These are phyloP conservation scores for Hypomontagnella monticulosa DNA, from an alignment of 495 filamentous ascomycete species.

Conservation along the genomic window DNA sequence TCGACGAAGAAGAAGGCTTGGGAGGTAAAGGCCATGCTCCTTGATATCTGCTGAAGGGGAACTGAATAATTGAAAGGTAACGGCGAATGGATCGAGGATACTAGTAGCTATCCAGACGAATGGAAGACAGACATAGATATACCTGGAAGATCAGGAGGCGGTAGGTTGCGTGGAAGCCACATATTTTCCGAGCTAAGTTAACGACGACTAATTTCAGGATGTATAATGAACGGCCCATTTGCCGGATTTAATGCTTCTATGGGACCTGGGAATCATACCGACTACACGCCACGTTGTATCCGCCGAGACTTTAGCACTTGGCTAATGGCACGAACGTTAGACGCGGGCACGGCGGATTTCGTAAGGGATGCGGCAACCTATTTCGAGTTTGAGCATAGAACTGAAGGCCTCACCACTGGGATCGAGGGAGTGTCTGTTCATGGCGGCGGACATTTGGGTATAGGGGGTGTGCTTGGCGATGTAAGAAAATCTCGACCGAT, in stretches of 20 bases:
- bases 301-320: conserved; percentile 46
- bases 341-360: conserved; percentile 7
- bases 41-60: conserved; percentile 33
- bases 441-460: conserved; percentile 39
- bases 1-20: conserved; percentile 42
- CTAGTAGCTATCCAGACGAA: conserved; percentile 35
- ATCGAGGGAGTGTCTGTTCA: conserved; percentile 32
- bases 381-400: conserved; percentile 32
- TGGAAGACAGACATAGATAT: conserved; percentile 28
- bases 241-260: conserved; percentile 45
- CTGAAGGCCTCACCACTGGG: conserved; percentile 29
- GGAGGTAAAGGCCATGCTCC: conserved; percentile 36
- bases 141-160: conserved; percentile 42
- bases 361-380: conserved; percentile 28
- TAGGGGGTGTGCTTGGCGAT: conserved; percentile 44
- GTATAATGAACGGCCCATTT: conserved; percentile 50
- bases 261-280: conserved; percentile 45
- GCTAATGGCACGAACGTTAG: conserved; percentile 20
- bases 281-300: conserved; percentile 49
- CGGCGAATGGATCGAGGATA: conserved; percentile 52
- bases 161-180: conserved; percentile 25
- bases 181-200: background rate
- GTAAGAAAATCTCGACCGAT: conserved; percentile 6
- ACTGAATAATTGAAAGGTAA: conserved; percentile 54
- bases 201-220: conserved; percentile 28